A percentile compares a stretch with the other conserved stretches of the same genome.
These are phyloP conservation scores for Populus simonii DNA, from an alignment of 345 rosid species.

Conservation along the genomic window DNA sequence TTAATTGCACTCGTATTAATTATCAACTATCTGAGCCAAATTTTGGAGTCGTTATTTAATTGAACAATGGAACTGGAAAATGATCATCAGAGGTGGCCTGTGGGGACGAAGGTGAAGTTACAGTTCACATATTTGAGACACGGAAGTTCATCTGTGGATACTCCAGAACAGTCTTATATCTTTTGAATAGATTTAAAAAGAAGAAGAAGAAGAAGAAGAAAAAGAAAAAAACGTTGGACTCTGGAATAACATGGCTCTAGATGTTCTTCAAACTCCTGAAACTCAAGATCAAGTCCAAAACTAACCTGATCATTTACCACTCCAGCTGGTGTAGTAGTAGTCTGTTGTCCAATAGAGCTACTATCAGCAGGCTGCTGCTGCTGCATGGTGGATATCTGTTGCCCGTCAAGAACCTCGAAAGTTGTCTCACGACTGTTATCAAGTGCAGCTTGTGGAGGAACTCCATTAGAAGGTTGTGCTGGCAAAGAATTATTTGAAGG, in stretches of 20 bases:
- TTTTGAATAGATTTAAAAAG: not conserved
- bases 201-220: too few species aligned
- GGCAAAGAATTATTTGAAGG: slow-evolving; percentile 26
- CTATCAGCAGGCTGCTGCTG: slow-evolving; percentile 19
- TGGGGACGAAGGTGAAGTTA: not conserved
- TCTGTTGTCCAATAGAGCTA: slow-evolving; percentile 19
- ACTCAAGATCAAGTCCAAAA: not conserved
- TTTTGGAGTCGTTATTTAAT: not conserved
- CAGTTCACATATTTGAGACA: not conserved
- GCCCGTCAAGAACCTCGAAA: slow-evolving; percentile 10
- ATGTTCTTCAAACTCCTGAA: not conserved
- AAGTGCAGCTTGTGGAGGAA: slow-evolving; percentile 13
- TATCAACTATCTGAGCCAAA: not conserved
- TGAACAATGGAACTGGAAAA: not conserved
- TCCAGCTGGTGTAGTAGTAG: slow-evolving; percentile 14
- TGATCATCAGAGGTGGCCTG: not conserved
- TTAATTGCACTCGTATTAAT: not conserved
- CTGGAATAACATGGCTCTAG: not conserved
- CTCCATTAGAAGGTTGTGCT: slow-evolving; percentile 17
- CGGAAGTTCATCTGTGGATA: not conserved
- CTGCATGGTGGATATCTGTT: slow-evolving; percentile 19
- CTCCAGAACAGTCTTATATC: not conserved
- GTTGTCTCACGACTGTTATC: slow-evolving; percentile 9
- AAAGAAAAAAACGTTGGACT: not conserved
- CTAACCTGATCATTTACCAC: slow-evolving; percentile 42